These are phyloP conservation scores for Lichenothelia convexa DNA, from an alignment of 495 filamentous ascomycete genomes.

Conservation along the genomic window DNA sequence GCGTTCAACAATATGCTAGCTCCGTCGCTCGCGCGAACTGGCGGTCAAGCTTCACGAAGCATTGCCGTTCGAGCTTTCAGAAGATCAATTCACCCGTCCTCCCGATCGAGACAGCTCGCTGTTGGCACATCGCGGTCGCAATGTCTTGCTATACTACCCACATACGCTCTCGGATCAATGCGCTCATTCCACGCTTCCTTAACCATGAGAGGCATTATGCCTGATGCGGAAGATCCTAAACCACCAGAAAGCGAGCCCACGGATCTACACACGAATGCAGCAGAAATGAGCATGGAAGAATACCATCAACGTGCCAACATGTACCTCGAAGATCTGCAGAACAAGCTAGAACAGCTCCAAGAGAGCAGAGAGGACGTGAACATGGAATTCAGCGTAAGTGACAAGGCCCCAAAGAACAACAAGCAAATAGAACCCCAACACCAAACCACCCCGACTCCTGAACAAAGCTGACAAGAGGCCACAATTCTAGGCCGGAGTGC, in stretches of 20 bases:
- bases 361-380: slow-evolving; percentile 47
- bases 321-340: slow-evolving; percentile 43
- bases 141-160: no score
- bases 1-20: no score
- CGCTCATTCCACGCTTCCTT: background rate
- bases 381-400: slow-evolving; percentile 39
- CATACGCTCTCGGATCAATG: no score
- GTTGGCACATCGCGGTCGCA: no score
- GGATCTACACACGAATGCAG: slow-evolving; percentile 25
- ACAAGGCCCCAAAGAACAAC: background rate
- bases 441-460: no score
- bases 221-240: slow-evolving; percentile 17
- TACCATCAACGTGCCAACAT: slow-evolving; percentile 56
- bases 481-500: slow-evolving; percentile 81
- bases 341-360: slow-evolving; percentile 37
- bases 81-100: no score
- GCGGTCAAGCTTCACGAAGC: no score
- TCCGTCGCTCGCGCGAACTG: no score
- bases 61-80: no score
- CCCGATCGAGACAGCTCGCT: no score
- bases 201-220: slow-evolving; percentile 14
- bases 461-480: no score
- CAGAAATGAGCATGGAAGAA: slow-evolving; percentile 51
- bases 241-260: slow-evolving; percentile 12
- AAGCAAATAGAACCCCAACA: background rate